phyloP scores from a whole-genome alignment of 306 rosid species.

The Abrus pulchellus region DNA sequence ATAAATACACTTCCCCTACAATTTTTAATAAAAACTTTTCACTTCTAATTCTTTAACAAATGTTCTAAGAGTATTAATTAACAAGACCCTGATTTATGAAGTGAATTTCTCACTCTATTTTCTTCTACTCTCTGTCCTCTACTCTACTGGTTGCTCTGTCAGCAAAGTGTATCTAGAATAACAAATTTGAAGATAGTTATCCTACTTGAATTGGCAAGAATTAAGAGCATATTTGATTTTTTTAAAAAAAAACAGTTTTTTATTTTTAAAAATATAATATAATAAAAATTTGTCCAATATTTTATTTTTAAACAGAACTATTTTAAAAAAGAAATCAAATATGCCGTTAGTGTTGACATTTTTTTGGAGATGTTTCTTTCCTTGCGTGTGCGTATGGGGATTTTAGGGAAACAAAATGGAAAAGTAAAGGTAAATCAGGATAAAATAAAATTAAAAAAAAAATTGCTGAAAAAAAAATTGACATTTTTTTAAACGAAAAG shows the following conservation, averaged over 20 bases:
- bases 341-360: not conserved
- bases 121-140: not conserved
- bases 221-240: not conserved
- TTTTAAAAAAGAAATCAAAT: no score
- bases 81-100: not conserved
- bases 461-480: slow-evolving; percentile 1
- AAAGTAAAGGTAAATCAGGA: not conserved
- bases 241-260: no score
- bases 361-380: not conserved
- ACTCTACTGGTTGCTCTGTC: not conserved
- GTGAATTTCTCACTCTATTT: not conserved
- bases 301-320: no score
- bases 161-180: not conserved
- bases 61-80: no score
- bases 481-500: not conserved
- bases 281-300: no score
- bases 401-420: not conserved
- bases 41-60: no score
- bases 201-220: not conserved
- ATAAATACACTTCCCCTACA: no score
- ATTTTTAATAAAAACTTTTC: no score
- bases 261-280: no score
- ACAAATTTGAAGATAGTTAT: slow-evolving; percentile 25
- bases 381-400: not conserved
- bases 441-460: not conserved